These are phyloP conservation scores for Luffa aegyptiaca DNA, from an alignment of 306 rosid genomes.

Conservation along the genomic window DNA sequence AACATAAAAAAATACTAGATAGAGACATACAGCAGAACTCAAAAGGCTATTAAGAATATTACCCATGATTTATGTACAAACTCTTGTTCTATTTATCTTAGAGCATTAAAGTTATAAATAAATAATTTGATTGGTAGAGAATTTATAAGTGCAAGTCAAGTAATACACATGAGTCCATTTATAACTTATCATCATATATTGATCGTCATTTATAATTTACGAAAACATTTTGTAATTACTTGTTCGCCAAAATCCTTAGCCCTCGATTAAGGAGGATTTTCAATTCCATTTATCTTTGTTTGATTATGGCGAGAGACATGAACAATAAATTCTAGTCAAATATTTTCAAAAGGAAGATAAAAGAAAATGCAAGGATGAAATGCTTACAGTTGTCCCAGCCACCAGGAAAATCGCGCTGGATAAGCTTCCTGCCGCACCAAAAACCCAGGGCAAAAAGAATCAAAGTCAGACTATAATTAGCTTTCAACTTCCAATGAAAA, in stretches of 20 bases:
- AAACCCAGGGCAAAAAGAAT: background rate
- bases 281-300: background rate
- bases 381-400: constrained; percentile 58
- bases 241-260: background rate
- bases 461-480: background rate
- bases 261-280: background rate
- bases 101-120: background rate
- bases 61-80: background rate
- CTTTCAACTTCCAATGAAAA: background rate
- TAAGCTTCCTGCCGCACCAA: constrained; percentile 45
- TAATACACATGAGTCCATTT: background rate
- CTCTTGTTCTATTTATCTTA: background rate
- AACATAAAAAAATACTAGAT: background rate
- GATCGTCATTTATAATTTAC: background rate
- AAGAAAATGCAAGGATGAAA: background rate
- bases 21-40: background rate
- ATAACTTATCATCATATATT: too few relatives aligned
- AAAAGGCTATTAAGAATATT: background rate
- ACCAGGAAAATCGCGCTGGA: constrained; percentile 57
- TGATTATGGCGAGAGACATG: background rate
- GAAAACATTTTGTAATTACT: background rate
- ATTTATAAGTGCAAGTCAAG: background rate
- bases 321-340: background rate
- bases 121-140: background rate
- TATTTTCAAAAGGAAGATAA: background rate